phyloP scores from a whole-genome alignment of 495 filamentous ascomycete species.

The Penicillium lividum region DNA sequence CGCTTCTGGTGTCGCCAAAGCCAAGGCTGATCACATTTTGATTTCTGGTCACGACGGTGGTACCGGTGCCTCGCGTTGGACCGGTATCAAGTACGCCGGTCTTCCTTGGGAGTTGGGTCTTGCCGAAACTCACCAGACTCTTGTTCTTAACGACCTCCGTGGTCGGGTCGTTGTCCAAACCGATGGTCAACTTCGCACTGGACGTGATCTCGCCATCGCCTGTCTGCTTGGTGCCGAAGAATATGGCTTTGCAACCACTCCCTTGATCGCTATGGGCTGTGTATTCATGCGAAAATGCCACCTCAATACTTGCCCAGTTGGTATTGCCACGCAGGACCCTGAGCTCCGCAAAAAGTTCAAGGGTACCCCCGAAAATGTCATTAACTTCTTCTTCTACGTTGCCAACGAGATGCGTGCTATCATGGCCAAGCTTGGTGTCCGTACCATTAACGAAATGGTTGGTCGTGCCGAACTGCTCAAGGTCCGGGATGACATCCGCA shows the following conservation, averaged over 20 bases:
- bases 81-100: conserved; percentile 99
- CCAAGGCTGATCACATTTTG: conserved; percentile 96
- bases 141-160: conserved; percentile 97
- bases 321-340: conserved; percentile 95
- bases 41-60: conserved; percentile 99
- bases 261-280: conserved; percentile 96
- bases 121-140: conserved; percentile 96
- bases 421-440: conserved; percentile 95
- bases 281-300: conserved; percentile 82
- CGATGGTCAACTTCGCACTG: conserved; percentile 93
- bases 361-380: conserved; percentile 94
- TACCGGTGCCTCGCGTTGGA: conserved; percentile 97
- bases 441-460: conserved; percentile 98
- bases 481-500: conserved; percentile 86
- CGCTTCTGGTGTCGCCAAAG: conserved; percentile 97
- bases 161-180: conserved; percentile 97
- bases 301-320: conserved; percentile 90
- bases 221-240: conserved; percentile 97
- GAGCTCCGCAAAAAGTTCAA: conserved; percentile 94
- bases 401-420: conserved; percentile 97
- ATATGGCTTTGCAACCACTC: conserved; percentile 97
- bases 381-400: conserved; percentile 99
- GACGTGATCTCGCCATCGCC: conserved; percentile 93
- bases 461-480: conserved; percentile 86
- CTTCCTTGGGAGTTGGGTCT: conserved; percentile 98